Conservation (phyloP, 2,329 filamentous ascomycete species). For the Colletotrichum orbiculare region DNA sequence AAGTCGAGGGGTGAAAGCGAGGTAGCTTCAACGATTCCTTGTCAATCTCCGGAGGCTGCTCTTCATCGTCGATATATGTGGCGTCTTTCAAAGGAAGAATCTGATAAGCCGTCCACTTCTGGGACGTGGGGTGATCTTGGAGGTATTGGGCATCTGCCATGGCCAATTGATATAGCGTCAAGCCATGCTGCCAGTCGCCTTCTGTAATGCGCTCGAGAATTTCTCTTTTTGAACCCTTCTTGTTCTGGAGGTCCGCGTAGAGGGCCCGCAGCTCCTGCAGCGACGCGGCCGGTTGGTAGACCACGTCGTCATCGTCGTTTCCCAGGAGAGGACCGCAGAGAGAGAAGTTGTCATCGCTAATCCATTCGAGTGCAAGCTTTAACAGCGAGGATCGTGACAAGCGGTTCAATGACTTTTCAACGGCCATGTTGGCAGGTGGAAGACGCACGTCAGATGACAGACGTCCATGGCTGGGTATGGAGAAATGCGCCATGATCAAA, state of each 20-base stretch:
- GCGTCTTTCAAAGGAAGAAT: constrained; percentile 64
- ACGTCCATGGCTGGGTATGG: constrained; percentile 77
- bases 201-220: constrained; percentile 72
- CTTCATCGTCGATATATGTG: constrained; percentile 51
- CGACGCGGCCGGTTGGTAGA: constrained; percentile 75
- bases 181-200: constrained; percentile 75
- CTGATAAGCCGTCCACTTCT: constrained; percentile 73
- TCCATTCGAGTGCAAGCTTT: constrained; percentile 80
- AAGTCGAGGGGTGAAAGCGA: constrained; percentile 83
- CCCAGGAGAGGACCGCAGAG: constrained; percentile 65
- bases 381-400: constrained; percentile 79
- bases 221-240: constrained; percentile 71
- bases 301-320: constrained; percentile 69
- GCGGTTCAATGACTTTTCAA: constrained; percentile 74
- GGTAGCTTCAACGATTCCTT: constrained; percentile 65
- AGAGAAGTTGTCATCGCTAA: constrained; percentile 72
- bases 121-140: constrained; percentile 71
- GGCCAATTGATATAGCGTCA: constrained; percentile 74
- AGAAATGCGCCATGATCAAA: constrained; percentile 63
- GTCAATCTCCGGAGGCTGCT: constrained; percentile 49
- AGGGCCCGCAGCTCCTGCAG: constrained; percentile 74
- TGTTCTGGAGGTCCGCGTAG: constrained; percentile 69
- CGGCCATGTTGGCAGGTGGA: constrained; percentile 70
- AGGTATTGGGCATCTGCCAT: constrained; percentile 76
- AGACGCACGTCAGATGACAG: constrained; percentile 78